Evolutionary conservation across 148 eudicot genomes (phyloP), one percentile per base, ranked within the genome.

Genomic region (Vaccinium myrtillus): DNA sequence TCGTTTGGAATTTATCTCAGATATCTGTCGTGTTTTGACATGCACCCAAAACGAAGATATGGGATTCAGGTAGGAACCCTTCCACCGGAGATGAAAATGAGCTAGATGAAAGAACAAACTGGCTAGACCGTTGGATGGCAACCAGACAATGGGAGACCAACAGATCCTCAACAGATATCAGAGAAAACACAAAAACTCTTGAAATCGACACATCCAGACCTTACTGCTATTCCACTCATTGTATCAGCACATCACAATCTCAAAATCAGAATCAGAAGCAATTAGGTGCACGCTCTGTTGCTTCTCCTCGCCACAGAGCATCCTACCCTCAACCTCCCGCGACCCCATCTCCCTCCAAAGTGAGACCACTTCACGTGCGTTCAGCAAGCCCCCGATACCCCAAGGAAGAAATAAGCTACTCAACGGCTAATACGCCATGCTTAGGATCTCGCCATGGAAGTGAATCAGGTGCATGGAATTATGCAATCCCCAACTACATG

Each of bases 401-500:
- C 48, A 88, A 82, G 75, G 94, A 88, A 77, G 90, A 83, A 21
- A 91, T 86, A 83, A 91, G 93, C 88, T 88, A 87, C 86, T 91
- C 93, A 23, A 82, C 89, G 18, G 90, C 94, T 75, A 92, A 88
- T 78, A 96, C 96, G 2, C 98, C 96, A 2, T 87, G 87, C 84
- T 80, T 91, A 69, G 87, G 91, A 70, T 86, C 89, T 49, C 86
- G 85, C 83, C 7, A 10, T 23, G 58, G 56, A 18, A 79, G 78
- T 27, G 83, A 61, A 27, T 27, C 13, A 13, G 75, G 69, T 50
- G 69, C 67, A 15, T 77, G 71, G 54, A 73, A 59, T 15, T 53
- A 59, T 27, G 83, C 48, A 48, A 61, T 88, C 7, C 96, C 98
- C 4, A 91, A 90, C 36, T 95, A 95, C 81, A 95, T 95, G 98